phyloP scores from a whole-genome alignment of 768 basidiomycete genomes.

The Crepidotus variabilis region DNA sequence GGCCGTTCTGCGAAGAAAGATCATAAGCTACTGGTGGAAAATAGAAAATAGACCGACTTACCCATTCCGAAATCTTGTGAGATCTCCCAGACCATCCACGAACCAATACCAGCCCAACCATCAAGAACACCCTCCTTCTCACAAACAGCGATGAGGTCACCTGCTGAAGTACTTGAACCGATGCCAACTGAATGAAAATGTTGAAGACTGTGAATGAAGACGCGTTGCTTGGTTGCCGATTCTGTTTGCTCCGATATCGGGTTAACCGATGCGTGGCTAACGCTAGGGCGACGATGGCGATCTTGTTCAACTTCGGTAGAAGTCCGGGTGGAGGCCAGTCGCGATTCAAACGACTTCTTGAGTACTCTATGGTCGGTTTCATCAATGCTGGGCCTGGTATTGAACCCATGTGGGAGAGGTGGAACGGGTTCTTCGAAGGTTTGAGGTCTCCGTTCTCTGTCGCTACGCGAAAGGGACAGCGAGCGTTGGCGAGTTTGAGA shows the following conservation, averaged over 20 bases:
- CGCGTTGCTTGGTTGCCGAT: constrained; percentile 1
- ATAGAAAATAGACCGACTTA: constrained; percentile 24
- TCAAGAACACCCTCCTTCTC: constrained; percentile 64
- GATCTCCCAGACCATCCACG: constrained; percentile 90
- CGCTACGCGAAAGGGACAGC: constrained; percentile 36
- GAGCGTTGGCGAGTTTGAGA: constrained; percentile 17
- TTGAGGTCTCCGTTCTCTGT: constrained; percentile 1
- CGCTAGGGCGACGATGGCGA: constrained; percentile 14
- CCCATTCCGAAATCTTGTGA: constrained; percentile 93
- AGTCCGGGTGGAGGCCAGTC: constrained; percentile 16
- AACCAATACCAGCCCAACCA: constrained; percentile 52
- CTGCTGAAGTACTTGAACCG: constrained; percentile 59
- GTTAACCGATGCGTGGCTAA: background rate
- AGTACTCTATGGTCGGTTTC: constrained; percentile 14
- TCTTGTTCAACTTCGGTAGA: constrained; percentile 28
- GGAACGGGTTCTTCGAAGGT: constrained; percentile 16
- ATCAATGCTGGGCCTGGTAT: constrained; percentile 9
- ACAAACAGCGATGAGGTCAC: constrained; percentile 67
- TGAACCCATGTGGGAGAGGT: constrained; percentile 14
- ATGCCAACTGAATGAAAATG: constrained; percentile 75
- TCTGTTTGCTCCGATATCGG: background rate
- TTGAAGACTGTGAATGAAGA: constrained; percentile 78
- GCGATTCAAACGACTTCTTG: constrained; percentile 6
- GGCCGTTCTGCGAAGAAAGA: constrained; percentile 67
- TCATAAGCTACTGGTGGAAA: constrained; percentile 4